phyloP scores from a whole-genome alignment of 2,329 filamentous ascomycete genomes.

The Cercospora brassicicola region DNA sequence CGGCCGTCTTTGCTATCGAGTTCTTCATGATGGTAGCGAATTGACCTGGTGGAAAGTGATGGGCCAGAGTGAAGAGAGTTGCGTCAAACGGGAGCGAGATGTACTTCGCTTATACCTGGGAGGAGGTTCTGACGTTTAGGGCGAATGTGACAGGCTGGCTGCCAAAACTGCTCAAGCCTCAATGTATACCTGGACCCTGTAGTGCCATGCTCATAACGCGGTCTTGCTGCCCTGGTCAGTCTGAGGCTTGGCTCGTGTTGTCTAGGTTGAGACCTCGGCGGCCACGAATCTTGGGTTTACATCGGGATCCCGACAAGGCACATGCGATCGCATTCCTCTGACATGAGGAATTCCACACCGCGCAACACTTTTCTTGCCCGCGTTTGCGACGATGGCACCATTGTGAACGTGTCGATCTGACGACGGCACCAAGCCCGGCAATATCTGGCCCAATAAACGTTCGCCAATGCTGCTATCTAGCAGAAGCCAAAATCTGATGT shows the following conservation, averaged over 20 bases:
- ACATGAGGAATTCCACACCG: background rate
- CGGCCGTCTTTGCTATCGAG: background rate
- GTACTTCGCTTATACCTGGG: background rate
- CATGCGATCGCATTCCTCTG: background rate
- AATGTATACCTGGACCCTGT: conserved; percentile 2
- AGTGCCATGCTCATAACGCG: conserved; percentile 4
- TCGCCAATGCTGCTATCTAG: background rate
- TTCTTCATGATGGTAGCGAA: conserved; percentile 4
- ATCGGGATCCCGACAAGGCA: background rate
- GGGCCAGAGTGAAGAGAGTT: background rate
- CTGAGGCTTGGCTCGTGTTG: background rate
- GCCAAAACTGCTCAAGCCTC: background rate
- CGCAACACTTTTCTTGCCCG: background rate
- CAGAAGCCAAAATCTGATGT: background rate
- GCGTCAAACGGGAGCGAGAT: background rate
- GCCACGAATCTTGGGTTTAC: conserved; percentile 7
- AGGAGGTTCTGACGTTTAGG: background rate
- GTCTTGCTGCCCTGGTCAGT: background rate
- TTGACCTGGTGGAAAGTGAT: background rate
- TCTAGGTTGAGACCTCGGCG: background rate
- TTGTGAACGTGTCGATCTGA: background rate
- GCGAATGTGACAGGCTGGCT: background rate
- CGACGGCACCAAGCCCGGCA: background rate
- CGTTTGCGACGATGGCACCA: background rate
- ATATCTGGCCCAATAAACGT: background rate